Percentiles rank a stretch among this genome's conserved stretches.
These are phyloP conservation scores for Zangia roseola DNA, from an alignment of 768 basidiomycete species.

Conservation along the genomic window DNA sequence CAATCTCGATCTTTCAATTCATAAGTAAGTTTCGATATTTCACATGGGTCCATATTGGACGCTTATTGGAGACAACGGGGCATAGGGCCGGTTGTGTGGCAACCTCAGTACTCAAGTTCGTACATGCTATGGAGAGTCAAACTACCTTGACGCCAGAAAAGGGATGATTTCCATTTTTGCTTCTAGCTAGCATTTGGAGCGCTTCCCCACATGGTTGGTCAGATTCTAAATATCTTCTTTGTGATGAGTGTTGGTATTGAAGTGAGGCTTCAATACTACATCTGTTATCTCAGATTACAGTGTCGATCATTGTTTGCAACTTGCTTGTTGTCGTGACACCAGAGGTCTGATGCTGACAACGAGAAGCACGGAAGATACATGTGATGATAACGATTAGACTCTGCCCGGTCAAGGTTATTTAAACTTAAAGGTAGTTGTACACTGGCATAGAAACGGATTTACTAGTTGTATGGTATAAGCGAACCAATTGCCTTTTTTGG, in stretches of 20 bases:
- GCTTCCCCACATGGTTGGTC: background rate
- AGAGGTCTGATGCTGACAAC: background rate
- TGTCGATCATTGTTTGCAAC: conserved; percentile 19
- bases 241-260: background rate
- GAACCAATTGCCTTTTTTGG: background rate
- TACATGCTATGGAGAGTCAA: conserved; percentile 22
- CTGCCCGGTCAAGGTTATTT: no score
- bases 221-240: background rate
- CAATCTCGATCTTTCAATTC: background rate
- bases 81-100: conserved; percentile 7
- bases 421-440: no score
- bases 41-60: no score
- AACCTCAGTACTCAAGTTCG: conserved; percentile 3
- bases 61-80: no score
- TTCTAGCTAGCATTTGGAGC: conserved; percentile 15
- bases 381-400: conserved; percentile 15
- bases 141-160: conserved; percentile 14
- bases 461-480: no score
- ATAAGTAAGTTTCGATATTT: background rate
- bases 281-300: conserved; percentile 12
- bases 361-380: no score
- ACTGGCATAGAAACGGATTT: no score
- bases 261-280: background rate
- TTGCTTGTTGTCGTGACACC: conserved; percentile 18
- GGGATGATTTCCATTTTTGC: conserved; percentile 24